Percentiles rank a stretch among this genome's conserved stretches.
Evolutionary conservation across 306 rosid genomes (phyloP).

Genomic region (Styphnolobium japonicum): DNA sequence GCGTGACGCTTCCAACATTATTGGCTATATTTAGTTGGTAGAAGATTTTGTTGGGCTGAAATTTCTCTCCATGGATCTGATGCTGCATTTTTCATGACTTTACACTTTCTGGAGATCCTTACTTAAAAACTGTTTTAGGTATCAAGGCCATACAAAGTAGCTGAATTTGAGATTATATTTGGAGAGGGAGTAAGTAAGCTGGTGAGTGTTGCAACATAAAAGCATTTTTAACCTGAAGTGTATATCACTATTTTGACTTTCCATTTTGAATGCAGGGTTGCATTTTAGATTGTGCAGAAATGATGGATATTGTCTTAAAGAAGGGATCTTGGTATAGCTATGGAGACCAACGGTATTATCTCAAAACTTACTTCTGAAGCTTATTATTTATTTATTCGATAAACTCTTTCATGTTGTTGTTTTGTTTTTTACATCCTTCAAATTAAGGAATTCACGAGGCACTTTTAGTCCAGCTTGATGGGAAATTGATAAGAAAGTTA

Average conservation of each 20-base stretch:
- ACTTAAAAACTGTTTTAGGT: conserved; percentile 57
- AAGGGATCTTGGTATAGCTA: conserved; percentile 98
- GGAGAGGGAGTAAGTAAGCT: conserved; percentile 89
- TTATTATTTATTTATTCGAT: not conserved
- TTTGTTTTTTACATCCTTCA: not conserved
- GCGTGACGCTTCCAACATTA: not conserved
- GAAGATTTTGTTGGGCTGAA: not conserved
- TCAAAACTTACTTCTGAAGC: conserved; percentile 14
- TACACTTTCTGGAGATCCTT: conserved; percentile 10
- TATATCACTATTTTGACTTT: conserved; percentile 24
- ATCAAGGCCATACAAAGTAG: conserved; percentile 95
- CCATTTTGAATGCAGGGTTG: conserved; percentile 75
- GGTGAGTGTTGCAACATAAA: conserved; percentile 48
- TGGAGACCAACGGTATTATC: conserved; percentile 80
- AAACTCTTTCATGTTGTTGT: conserved; percentile 4
- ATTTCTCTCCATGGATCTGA: not conserved
- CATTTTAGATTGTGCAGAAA: conserved; percentile 94
- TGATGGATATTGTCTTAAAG: conserved; percentile 70
- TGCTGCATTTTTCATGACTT: conserved; percentile 16
- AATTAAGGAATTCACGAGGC: not conserved
- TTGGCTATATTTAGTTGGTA: not conserved
- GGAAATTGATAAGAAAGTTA: not conserved
- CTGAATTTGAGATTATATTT: conserved; percentile 92
- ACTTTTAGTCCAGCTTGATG: not conserved
- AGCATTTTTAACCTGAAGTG: not conserved